Evolutionary conservation across 306 rosid species (phyloP), one percentile per base, ranked within the genome.

Genomic region (Casuarina equisetifolia): DNA sequence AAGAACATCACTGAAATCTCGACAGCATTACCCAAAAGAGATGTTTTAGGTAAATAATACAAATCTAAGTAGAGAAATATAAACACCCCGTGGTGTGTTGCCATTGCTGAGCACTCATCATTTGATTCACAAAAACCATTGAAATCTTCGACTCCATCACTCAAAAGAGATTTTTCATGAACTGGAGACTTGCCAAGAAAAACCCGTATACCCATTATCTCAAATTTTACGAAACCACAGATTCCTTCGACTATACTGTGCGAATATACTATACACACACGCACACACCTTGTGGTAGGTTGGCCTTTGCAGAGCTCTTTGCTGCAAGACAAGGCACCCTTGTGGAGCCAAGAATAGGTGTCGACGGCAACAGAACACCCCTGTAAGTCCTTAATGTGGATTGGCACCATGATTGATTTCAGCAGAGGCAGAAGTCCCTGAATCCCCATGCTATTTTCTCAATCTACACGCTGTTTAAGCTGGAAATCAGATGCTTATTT

Each of bases 321-420:
- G 90, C 98, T 95, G 85, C 98, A 95, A 74, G 90, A 92, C 40
- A 95, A 81, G 51, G 98, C 97, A 38, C 97, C 97, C 83, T 91
- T 91, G 82, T 95, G 98, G 54, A 95, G 97, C 98, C 99, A 95
- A 74, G 97, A 95, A 74, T 92, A 95, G 62, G 99, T 92, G 77
- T 92, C 97, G 12, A 92, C 80, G 0, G 97, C 99, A 16, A 90
- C 96, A 36, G 64, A 66, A 51, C 74, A 87, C 12, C 96, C 99
- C 70, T 89, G 82, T 67, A 95, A 76, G 36, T 95, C 97, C 83
- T 86, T 92, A 48, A 95, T 79, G 82, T 92, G 97, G 66, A 90
- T 81, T 58, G 99, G 97, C 38, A 70, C 79, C 99, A 92, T 92
- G 6, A 91, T 90, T 80, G 97, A 95, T 77, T 92, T 95, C 78